These are phyloP conservation scores for Dendrobium catenatum DNA, from an alignment of 106 monocot species.

Conservation along the genomic window DNA sequence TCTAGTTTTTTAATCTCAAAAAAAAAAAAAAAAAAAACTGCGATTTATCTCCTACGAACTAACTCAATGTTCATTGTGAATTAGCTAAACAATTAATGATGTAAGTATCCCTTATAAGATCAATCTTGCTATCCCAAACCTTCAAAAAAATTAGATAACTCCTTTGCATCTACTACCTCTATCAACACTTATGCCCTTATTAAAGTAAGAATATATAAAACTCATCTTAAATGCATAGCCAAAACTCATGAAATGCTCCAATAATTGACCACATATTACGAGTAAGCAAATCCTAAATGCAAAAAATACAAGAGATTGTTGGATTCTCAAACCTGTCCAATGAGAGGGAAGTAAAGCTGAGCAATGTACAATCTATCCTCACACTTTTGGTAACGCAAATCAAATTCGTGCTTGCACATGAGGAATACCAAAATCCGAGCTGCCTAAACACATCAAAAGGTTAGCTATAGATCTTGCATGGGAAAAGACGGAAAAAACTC, in stretches of 20 bases:
- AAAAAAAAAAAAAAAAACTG: too few species aligned
- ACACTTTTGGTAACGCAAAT: slow-evolving; percentile 86
- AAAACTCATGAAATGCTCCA: not conserved
- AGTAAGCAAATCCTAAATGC: not conserved
- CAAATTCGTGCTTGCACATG: slow-evolving; percentile 99
- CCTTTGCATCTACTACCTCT: not conserved
- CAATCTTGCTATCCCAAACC: not conserved
- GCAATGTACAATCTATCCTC: slow-evolving; percentile 98
- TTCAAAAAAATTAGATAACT: not conserved
- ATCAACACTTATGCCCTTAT: not conserved
- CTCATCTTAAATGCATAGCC: not conserved
- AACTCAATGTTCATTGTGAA: too few species aligned
- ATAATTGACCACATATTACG: not conserved
- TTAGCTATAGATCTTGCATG: not conserved
- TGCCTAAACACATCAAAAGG: slow-evolving; percentile 43
- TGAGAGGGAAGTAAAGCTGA: slow-evolving; percentile 90
- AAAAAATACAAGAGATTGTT: not conserved
- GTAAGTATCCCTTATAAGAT: too few species aligned
- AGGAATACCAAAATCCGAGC: slow-evolving; percentile 93
- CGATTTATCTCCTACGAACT: too few species aligned
- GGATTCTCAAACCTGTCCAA: slow-evolving; percentile 68
- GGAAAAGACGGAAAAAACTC: not conserved
- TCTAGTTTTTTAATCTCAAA: too few species aligned
- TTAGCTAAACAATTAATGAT: too few species aligned
- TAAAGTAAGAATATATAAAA: not conserved